These are phyloP conservation scores for Pezicula carpinea DNA, from an alignment of 2,329 filamentous ascomycete genomes.

Conservation along the genomic window DNA sequence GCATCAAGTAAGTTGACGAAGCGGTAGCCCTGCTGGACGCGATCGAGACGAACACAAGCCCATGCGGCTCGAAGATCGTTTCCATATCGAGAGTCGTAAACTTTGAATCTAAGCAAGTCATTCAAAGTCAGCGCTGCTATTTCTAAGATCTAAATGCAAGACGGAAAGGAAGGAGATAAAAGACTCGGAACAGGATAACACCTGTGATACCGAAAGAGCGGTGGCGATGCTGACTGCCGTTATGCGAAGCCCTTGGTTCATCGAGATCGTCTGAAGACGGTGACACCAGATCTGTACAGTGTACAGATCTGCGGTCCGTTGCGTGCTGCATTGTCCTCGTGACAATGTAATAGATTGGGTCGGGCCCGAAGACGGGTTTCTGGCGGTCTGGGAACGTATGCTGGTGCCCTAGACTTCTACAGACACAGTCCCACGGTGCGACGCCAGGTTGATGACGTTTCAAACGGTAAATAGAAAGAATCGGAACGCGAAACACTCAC, in stretches of 20 bases:
- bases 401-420: background rate
- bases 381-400: conserved; percentile 4
- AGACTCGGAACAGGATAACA: background rate
- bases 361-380: background rate
- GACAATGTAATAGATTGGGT: conserved; percentile 1
- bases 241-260: background rate
- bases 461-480: background rate
- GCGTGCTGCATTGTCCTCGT: conserved; percentile 3
- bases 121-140: background rate
- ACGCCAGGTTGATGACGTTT: background rate
- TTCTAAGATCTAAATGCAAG: background rate
- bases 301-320: conserved; percentile 2
- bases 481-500: conserved; percentile 41
- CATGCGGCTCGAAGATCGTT: conserved; percentile 78
- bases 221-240: background rate
- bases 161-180: background rate
- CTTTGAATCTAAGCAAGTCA: conserved; percentile 53
- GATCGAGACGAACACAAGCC: conserved; percentile 83
- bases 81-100: conserved; percentile 81
- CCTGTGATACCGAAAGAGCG: background rate
- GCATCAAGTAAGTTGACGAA: conserved; percentile 72
- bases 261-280: background rate
- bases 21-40: conserved; percentile 69
- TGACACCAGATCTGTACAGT: no score
- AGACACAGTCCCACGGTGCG: background rate